Conservation (phyloP, 768 basidiomycete genomes). For the Lanmaoa pseudosensibilis region DNA sequence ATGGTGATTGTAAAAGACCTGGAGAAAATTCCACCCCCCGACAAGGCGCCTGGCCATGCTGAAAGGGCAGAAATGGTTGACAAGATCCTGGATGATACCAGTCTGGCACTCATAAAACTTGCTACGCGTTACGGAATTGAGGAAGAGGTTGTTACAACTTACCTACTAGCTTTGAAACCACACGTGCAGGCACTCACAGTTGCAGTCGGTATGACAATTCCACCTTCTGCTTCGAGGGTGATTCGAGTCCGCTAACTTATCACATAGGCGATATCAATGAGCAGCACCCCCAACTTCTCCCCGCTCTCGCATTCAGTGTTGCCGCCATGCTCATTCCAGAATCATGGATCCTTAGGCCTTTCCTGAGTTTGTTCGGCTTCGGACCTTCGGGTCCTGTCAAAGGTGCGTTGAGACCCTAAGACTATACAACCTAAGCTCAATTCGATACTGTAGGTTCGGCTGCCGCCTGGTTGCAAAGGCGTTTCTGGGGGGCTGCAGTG, state of each 20-base stretch:
- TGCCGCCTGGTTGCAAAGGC: slow-evolving; percentile 12
- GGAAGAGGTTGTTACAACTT: slow-evolving; percentile 1
- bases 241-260: not conserved
- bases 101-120: slow-evolving; percentile 2
- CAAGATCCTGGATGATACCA: slow-evolving; percentile 4
- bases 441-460: slow-evolving; percentile 5
- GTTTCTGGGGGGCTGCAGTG: slow-evolving; percentile 6
- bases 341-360: slow-evolving; percentile 15
- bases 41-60: slow-evolving; percentile 2
- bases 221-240: not conserved
- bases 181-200: slow-evolving; percentile 7
- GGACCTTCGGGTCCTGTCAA: slow-evolving; percentile 14
- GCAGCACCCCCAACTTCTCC: slow-evolving; percentile 5
- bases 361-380: slow-evolving; percentile 15
- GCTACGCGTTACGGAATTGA: slow-evolving; percentile 2
- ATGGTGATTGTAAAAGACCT: not conserved
- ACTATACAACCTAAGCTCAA: not conserved
- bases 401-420: not conserved
- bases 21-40: not conserved
- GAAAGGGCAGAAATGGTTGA: slow-evolving; percentile 7
- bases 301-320: slow-evolving; percentile 2
- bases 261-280: slow-evolving; percentile 15
- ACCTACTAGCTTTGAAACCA: slow-evolving; percentile 6
- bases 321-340: slow-evolving; percentile 9
- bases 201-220: slow-evolving; percentile 5